Percentiles rank a stretch among this genome's conserved stretches.
phyloP scores from a whole-genome alignment of 345 rosid species.

The Eucalyptus regnans region DNA sequence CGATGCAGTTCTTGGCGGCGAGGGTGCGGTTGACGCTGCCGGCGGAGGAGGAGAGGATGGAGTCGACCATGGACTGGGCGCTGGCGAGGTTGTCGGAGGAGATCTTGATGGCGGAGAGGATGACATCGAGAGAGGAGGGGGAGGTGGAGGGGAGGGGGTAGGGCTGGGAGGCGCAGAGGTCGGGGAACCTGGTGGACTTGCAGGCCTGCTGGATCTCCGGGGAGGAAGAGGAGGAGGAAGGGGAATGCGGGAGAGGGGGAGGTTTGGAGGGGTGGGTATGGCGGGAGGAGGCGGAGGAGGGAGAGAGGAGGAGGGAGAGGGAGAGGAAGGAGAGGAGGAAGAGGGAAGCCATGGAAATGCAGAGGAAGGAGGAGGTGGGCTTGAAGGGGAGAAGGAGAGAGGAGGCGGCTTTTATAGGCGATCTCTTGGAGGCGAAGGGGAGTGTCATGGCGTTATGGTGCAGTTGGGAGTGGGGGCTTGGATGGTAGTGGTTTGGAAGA shows the following conservation, averaged over 20 bases:
- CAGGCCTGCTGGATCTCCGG: slow-evolving; percentile 18
- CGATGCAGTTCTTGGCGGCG: slow-evolving; percentile 24
- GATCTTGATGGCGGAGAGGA: slow-evolving; percentile 14
- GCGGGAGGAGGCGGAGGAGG: slow-evolving; percentile 15
- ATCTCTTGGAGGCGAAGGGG: neutral
- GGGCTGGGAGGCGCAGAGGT: slow-evolving; percentile 10
- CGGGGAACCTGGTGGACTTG: slow-evolving; percentile 22
- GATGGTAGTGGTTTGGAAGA: neutral
- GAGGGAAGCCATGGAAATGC: slow-evolving; percentile 17
- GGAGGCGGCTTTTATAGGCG: neutral
- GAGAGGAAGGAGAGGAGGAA: slow-evolving; percentile 9
- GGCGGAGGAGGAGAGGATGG: slow-evolving; percentile 10
- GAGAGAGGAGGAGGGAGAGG: neutral
- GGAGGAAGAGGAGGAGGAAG: neutral
- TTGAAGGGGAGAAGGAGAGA: neutral
- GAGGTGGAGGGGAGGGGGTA: neutral
- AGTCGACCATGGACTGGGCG: slow-evolving; percentile 17
- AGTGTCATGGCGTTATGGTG: neutral
- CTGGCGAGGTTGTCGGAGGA: slow-evolving; percentile 14
- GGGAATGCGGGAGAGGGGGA: neutral
- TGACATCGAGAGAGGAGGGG: slow-evolving; percentile 4
- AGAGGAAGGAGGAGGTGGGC: neutral
- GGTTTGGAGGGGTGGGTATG: neutral
- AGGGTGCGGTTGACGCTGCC: slow-evolving; percentile 14
- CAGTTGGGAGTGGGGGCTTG: neutral